A percentile compares a stretch with the other conserved stretches of the same genome.
Conservation (phyloP, 108 stramenopile species). For the Fistulifera solaris region DNA sequence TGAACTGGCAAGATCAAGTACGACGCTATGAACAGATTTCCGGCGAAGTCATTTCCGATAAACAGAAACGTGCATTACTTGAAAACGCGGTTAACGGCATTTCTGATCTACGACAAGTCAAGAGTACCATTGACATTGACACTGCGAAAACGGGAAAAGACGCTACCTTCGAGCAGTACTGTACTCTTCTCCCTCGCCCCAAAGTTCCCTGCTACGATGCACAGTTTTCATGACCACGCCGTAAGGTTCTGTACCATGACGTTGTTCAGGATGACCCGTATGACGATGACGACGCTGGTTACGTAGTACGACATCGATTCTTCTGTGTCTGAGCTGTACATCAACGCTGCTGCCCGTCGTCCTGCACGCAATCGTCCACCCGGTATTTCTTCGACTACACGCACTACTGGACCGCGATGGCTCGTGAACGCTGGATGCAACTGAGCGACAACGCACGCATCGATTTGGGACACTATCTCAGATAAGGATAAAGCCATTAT, state of each 20-base stretch:
- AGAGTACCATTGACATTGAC: neutral
- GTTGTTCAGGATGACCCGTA: neutral
- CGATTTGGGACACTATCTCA: too few species aligned
- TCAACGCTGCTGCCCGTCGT: too few species aligned
- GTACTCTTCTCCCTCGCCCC: neutral
- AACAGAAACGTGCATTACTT: neutral
- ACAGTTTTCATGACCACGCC: neutral
- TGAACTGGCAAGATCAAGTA: constrained; percentile 8
- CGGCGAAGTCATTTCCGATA: neutral
- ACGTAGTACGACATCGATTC: too few species aligned
- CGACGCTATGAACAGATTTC: neutral
- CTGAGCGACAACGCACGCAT: too few species aligned
- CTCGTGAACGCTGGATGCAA: too few species aligned
- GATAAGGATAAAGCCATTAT: too few species aligned
- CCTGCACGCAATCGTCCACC: too few species aligned
- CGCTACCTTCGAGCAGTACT: neutral
- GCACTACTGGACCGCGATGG: too few species aligned
- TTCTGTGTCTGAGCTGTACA: too few species aligned
- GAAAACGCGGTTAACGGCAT: constrained; percentile 1
- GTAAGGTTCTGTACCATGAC: neutral
- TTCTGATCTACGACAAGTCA: constrained; percentile 3
- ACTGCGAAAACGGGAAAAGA: neutral
- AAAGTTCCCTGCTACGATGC: neutral
- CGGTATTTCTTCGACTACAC: too few species aligned
- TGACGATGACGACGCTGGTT: too few species aligned